These are phyloP conservation scores for Thermomyces lanuginosus DNA, from an alignment of 2,329 filamentous ascomycete genomes.

Conservation along the genomic window DNA sequence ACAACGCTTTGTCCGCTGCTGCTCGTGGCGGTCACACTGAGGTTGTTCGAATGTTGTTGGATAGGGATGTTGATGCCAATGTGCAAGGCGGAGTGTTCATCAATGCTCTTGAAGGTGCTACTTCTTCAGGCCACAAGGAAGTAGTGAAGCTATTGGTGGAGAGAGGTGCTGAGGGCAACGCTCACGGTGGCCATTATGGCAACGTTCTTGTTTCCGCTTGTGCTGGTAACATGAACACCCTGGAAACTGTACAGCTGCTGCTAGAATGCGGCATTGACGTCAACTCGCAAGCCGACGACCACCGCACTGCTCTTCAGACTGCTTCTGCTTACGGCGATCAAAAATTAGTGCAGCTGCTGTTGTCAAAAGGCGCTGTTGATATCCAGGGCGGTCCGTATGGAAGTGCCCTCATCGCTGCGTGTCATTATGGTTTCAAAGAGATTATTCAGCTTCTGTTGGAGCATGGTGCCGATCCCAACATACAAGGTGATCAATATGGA, in stretches of 20 bases:
- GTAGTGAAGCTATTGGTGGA: conserved; percentile 2
- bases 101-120: too few relatives aligned
- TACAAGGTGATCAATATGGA: conserved; percentile 1
- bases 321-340: conserved; percentile 4
- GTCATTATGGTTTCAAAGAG: conserved; percentile 1
- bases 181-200: too few relatives aligned
- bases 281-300: conserved; percentile 6
- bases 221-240: too few relatives aligned
- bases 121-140: conserved; percentile 2
- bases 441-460: conserved; percentile 1
- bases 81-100: too few relatives aligned
- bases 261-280: conserved; percentile 13
- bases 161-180: not conserved
- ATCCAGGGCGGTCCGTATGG: conserved; percentile 1
- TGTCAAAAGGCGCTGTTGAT: conserved; percentile 3
- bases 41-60: conserved; percentile 9
- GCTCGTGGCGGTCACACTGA: conserved; percentile 7
- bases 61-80: too few relatives aligned
- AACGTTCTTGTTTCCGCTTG: too few relatives aligned
- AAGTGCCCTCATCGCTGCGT: conserved; percentile 1
- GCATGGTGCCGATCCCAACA: conserved; percentile 1
- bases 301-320: conserved; percentile 4
- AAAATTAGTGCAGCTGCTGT: conserved; percentile 4
- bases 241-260: conserved; percentile 10
- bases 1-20: conserved; percentile 4